A percentile compares a stretch with the other conserved stretches of the same genome.
phyloP scores from a whole-genome alignment of 1,284 basidiomycete species.

The Microbotryum scabiosae region DNA sequence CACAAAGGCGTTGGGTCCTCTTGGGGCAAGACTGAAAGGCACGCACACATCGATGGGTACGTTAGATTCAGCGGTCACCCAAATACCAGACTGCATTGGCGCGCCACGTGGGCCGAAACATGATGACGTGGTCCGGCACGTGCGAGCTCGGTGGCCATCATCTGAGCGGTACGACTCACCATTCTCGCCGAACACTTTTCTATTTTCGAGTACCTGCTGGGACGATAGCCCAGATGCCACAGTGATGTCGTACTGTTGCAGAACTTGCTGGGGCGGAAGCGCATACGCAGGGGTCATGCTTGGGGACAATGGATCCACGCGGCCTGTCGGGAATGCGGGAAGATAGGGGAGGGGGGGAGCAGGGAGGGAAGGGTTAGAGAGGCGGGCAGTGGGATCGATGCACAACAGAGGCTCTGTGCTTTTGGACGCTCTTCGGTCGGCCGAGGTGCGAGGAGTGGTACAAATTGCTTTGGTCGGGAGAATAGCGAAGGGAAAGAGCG shows the following conservation, averaged over 20 bases:
- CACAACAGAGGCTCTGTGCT: no score
- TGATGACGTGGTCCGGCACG: neutral
- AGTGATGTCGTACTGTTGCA: slow-evolving; percentile 32
- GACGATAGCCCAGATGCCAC: slow-evolving; percentile 33
- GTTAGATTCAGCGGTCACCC: neutral
- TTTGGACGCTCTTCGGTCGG: no score
- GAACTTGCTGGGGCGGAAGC: slow-evolving; percentile 20
- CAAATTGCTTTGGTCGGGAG: no score
- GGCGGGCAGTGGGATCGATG: no score
- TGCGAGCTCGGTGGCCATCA: neutral
- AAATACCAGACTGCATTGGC: neutral
- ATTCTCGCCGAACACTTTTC: slow-evolving; percentile 14
- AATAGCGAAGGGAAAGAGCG: neutral
- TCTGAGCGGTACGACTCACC: slow-evolving; percentile 3
- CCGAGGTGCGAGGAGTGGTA: no score
- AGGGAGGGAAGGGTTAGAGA: neutral
- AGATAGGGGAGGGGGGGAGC: slow-evolving; percentile 1
- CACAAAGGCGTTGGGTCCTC: slow-evolving; percentile 82
- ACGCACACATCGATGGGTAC: neutral
- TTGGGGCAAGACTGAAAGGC: slow-evolving; percentile 66
- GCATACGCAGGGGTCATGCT: no score
- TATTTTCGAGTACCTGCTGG: slow-evolving; percentile 18
- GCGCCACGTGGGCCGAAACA: neutral
- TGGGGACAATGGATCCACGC: no score
- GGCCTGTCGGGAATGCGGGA: neutral